A percentile compares a stretch with the other conserved stretches of the same genome.
These are phyloP conservation scores for Fusarium sp. DNA, from an alignment of 2,329 filamentous ascomycete species.

Conservation along the genomic window DNA sequence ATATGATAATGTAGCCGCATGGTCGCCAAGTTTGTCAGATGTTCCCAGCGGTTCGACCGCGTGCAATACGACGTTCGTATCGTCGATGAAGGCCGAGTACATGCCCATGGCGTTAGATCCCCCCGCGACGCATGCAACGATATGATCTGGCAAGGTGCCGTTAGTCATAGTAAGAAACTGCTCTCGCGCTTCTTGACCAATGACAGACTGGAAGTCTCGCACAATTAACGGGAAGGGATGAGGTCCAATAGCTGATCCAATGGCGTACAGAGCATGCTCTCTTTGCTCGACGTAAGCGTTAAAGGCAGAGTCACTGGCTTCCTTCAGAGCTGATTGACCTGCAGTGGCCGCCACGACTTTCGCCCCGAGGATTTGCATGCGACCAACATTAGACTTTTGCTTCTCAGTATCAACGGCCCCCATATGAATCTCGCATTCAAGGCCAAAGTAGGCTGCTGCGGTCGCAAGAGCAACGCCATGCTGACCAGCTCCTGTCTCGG, in stretches of 20 bases:
- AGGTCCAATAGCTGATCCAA: slow-evolving; percentile 14
- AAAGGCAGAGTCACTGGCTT: slow-evolving; percentile 20
- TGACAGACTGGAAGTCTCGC: slow-evolving; percentile 21
- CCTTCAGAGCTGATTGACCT: slow-evolving; percentile 18
- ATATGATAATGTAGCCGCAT: slow-evolving; percentile 17
- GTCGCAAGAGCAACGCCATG: slow-evolving; percentile 23
- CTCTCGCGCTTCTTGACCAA: slow-evolving; percentile 2
- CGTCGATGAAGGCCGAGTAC: slow-evolving; percentile 14
- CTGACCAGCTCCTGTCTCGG: slow-evolving; percentile 18
- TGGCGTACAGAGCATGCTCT: slow-evolving; percentile 8
- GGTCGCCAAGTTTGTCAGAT: slow-evolving; percentile 1
- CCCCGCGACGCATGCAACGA: slow-evolving; percentile 19
- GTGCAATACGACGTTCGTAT: neutral
- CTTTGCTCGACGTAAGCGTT: slow-evolving; percentile 6
- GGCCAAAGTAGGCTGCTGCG: slow-evolving; percentile 9
- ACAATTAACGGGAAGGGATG: slow-evolving; percentile 20
- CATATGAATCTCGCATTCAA: slow-evolving; percentile 20
- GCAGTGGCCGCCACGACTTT: neutral
- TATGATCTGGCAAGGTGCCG: neutral
- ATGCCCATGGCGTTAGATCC: slow-evolving; percentile 17
- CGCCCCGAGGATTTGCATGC: slow-evolving; percentile 10
- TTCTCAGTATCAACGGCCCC: slow-evolving; percentile 10
- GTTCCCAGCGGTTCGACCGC: slow-evolving; percentile 3
- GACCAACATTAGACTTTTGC: slow-evolving; percentile 19
- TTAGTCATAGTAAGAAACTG: slow-evolving; percentile 3